phyloP scores from a whole-genome alignment of 345 rosid species.

The Toxicodendron radicans region DNA sequence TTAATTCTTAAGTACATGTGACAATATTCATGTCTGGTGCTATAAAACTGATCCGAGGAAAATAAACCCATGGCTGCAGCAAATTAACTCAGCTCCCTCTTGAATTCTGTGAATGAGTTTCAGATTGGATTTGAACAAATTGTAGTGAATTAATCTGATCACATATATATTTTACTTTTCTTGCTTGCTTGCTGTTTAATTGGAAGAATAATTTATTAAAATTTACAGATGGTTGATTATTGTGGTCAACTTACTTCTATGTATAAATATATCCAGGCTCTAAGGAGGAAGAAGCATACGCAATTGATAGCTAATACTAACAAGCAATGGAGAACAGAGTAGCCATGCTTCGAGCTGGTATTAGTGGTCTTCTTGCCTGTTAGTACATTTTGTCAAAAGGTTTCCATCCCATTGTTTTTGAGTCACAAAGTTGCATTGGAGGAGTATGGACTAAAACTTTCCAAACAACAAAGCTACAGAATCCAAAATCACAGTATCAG shows the following conservation, averaged over 20 bases:
- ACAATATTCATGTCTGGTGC: no score
- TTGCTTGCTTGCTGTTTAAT: no score
- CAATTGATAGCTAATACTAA: neutral
- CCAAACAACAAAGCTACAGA: constrained; percentile 33
- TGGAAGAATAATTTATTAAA: no score
- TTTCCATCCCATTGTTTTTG: constrained; percentile 27
- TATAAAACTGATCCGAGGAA: no score
- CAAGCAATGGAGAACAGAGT: constrained; percentile 19
- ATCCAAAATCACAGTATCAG: constrained; percentile 23
- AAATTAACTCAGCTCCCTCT: no score
- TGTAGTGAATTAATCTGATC: no score
- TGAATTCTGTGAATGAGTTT: no score
- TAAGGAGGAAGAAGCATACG: neutral
- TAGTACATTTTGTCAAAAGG: constrained; percentile 34
- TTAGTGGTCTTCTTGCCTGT: constrained; percentile 40
- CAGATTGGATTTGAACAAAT: no score
- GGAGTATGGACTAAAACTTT: constrained; percentile 35
- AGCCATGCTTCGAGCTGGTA: constrained; percentile 31
- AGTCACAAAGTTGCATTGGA: constrained; percentile 27
- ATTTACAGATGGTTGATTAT: no score
- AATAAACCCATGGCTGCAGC: no score
- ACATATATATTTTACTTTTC: no score
- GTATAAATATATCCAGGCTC: neutral
- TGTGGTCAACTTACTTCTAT: neutral
- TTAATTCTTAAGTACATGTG: no score